Conservation (phyloP, 805 yeast genomes). For the Metschnikowia amazonensis region DNA sequence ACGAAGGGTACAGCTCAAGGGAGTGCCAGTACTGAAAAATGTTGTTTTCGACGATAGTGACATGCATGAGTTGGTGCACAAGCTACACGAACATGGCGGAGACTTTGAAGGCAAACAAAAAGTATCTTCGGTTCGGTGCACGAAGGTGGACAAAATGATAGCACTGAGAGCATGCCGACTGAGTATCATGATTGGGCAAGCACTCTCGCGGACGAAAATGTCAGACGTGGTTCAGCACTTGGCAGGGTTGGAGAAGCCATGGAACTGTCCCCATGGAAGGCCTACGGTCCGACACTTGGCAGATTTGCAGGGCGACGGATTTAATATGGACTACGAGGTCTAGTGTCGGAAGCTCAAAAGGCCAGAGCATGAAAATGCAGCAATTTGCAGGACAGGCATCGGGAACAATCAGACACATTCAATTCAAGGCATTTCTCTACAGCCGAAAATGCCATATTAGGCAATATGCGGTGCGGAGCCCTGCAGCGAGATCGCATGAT, state of each 20-base stretch:
- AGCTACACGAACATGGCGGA: constrained; percentile 48
- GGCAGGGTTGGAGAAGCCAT: constrained; percentile 78
- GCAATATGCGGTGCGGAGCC: background rate
- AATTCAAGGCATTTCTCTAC: background rate
- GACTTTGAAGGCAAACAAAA: background rate
- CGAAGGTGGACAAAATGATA: constrained; percentile 76
- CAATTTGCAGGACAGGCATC: no score
- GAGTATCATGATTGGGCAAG: constrained; percentile 90
- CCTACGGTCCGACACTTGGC: constrained; percentile 93
- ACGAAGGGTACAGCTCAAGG: constrained; percentile 45
- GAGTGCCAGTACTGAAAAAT: constrained; percentile 73
- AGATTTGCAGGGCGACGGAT: constrained; percentile 39
- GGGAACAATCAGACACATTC: no score
- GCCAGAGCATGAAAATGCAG: background rate
- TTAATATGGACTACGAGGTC: constrained; percentile 14
- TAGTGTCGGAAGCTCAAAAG: background rate
- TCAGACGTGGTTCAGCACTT: constrained; percentile 60
- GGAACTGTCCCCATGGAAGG: constrained; percentile 97
- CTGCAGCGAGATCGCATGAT: background rate
- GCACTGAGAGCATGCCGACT: constrained; percentile 95
- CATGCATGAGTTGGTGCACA: constrained; percentile 71
- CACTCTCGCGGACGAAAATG: constrained; percentile 62
- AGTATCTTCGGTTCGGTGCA: constrained; percentile 41
- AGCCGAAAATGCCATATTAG: background rate
- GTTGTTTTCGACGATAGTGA: constrained; percentile 64